Evolutionary conservation across 2,329 filamentous ascomycete genomes (phyloP), one percentile per base, ranked within the genome.

Genomic region (Ceratocystis huliohia): DNA sequence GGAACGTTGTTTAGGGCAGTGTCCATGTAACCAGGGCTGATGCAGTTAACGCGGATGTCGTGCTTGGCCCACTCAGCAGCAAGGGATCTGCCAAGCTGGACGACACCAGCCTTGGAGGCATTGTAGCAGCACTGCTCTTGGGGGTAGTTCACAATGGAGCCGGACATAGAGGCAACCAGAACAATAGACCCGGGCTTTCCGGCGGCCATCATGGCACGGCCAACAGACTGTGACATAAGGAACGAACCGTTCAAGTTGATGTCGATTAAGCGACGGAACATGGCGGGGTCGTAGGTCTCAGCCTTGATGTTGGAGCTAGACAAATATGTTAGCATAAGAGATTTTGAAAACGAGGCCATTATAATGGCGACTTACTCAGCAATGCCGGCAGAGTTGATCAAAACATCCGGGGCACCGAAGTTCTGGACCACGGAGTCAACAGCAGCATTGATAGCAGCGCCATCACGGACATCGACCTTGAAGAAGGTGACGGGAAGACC

Each of bases 1-100:
- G 88, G 87, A 6, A 89, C 87, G 68, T 86, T 85, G 82, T 91
- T 92, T 69, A 91, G 80, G 4, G 86, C 87, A 4, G 89, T 94
- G 79, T 92, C 88, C 86, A 93, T 92, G 79, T 93, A 93, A 37
- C 89, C 89, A 22, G 89, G 89, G 5, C 86, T 89, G 76, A 93
- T 91, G 76, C 84, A 87, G 82, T 94, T 94, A 72, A 92, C 88
- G 46, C 89, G 86, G 73, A 93, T 91, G 71, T 82, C 81, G 76
- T 90, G 82, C 77, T 89, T 88, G 72, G 89, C 88, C 89, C 89
- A 93, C 78, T 94, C 89, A 66, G 88, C 88, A 56, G 88, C 89
- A 28, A 94, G 83, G 2, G 88, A 91, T 79, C 89, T 90, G 76
- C 84, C 87, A 65, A 92, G 82, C 77, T 89, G 86, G 70, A 90